A percentile compares a stretch with the other conserved stretches of the same genome.
phyloP scores from a whole-genome alignment of 108 stramenopile genomes.

The Nitzschia palea region DNA sequence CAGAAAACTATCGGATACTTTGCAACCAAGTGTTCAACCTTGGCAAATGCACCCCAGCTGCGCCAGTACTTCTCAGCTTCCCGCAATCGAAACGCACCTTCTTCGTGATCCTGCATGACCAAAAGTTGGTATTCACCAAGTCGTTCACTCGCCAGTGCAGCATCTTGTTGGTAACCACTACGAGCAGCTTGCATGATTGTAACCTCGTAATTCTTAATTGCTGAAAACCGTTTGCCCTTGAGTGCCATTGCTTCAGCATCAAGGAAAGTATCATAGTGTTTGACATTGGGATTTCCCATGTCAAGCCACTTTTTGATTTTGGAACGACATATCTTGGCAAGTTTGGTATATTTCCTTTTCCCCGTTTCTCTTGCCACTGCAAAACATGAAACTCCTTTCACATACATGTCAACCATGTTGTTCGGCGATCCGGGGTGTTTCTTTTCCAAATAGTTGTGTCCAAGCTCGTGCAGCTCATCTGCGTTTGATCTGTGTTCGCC shows the following conservation, averaged over 20 bases:
- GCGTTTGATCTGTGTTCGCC: neutral
- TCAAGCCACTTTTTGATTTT: conserved; percentile 22
- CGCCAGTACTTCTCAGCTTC: conserved; percentile 4
- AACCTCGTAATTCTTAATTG: neutral
- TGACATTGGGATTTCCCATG: conserved; percentile 25
- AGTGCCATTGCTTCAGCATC: conserved; percentile 1
- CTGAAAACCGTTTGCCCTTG: neutral
- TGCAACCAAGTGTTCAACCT: neutral
- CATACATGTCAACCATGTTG: neutral
- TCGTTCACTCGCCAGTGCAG: conserved; percentile 12
- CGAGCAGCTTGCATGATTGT: neutral
- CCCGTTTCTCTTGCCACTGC: conserved; percentile 10
- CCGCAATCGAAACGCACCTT: neutral
- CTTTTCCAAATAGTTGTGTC: conserved; percentile 7
- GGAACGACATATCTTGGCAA: neutral
- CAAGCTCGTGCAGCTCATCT: neutral
- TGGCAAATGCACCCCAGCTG: conserved; percentile 11
- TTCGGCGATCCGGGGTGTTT: neutral
- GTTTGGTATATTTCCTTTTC: conserved; percentile 5
- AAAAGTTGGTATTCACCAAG: conserved; percentile 2
- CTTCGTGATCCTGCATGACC: conserved; percentile 7
- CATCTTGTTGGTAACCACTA: conserved; percentile 3
- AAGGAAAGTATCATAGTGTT: neutral
- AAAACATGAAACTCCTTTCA: conserved; percentile 13
- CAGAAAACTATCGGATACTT: no score